A percentile compares a stretch with the other conserved stretches of the same genome.
Evolutionary conservation across 2,329 filamentous ascomycete genomes (phyloP).

Genomic region (Aspergillus neotritici): DNA sequence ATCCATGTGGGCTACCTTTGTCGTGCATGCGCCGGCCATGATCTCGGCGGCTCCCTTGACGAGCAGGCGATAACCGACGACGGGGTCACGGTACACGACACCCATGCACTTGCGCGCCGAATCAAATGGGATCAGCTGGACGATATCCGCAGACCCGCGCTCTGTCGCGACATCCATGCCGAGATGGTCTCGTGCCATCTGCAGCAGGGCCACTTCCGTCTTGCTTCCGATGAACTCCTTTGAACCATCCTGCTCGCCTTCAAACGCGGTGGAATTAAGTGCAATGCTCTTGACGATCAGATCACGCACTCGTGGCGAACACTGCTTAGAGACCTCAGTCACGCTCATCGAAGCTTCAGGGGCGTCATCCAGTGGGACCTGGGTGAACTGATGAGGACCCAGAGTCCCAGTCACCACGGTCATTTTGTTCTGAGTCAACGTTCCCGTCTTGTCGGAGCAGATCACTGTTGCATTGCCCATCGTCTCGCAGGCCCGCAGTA

Average conservation of each 20-base stretch:
- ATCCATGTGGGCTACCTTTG: constrained; percentile 30
- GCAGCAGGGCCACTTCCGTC: constrained; percentile 69
- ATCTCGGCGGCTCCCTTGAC: constrained; percentile 48
- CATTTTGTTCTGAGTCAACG: constrained; percentile 69
- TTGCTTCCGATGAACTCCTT: constrained; percentile 69
- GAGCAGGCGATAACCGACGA: constrained; percentile 40
- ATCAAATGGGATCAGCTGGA: constrained; percentile 70
- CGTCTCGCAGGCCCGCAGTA: constrained; percentile 71
- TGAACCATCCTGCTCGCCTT: constrained; percentile 63
- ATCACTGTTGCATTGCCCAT: constrained; percentile 77
- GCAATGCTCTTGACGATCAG: constrained; percentile 40
- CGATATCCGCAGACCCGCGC: constrained; percentile 54
- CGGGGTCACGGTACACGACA: constrained; percentile 38
- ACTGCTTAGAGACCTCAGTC: constrained; percentile 26
- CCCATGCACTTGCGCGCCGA: constrained; percentile 65
- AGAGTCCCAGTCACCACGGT: constrained; percentile 68
- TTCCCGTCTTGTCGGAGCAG: constrained; percentile 75
- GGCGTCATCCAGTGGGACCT: constrained; percentile 23
- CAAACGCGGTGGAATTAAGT: constrained; percentile 64
- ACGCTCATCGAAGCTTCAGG: constrained; percentile 14
- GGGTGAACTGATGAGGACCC: constrained; percentile 55
- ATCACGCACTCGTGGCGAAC: constrained; percentile 28
- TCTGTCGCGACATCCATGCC: constrained; percentile 63
- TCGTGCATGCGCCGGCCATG: constrained; percentile 35
- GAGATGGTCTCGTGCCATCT: constrained; percentile 61